Evolutionary conservation across 805 yeast genomes (phyloP).

Genomic region (Starmerella asiatica): DNA sequence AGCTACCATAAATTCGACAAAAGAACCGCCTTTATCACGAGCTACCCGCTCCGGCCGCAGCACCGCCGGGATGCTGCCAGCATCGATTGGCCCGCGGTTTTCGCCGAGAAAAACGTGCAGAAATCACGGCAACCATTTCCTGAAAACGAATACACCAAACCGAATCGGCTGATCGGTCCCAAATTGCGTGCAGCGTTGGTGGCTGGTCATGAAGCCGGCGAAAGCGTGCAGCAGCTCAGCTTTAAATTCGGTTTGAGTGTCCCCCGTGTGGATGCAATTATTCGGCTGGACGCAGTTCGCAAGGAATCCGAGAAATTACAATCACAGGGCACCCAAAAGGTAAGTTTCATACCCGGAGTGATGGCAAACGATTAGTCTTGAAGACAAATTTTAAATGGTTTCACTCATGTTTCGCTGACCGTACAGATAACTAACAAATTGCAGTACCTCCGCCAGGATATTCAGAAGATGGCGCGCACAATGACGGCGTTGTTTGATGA

Average conservation of each 20-base stretch:
- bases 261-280: slow-evolving; percentile 79
- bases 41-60: slow-evolving; percentile 24
- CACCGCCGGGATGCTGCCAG: slow-evolving; percentile 16
- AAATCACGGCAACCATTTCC: slow-evolving; percentile 58
- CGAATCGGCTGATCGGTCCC: slow-evolving; percentile 48
- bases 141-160: slow-evolving; percentile 50
- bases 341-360: slow-evolving; percentile 37
- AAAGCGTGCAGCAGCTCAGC: slow-evolving; percentile 61
- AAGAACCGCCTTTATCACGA: slow-evolving; percentile 28
- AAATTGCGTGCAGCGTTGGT: slow-evolving; percentile 49
- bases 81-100: slow-evolving; percentile 24
- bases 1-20: slow-evolving; percentile 54
- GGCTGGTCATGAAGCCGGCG: slow-evolving; percentile 40
- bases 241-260: slow-evolving; percentile 65
- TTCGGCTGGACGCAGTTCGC: slow-evolving; percentile 55
- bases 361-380: slow-evolving; percentile 63
- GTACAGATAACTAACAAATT: slow-evolving; percentile 20
- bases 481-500: slow-evolving; percentile 75
- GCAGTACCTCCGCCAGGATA: slow-evolving; percentile 37
- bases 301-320: slow-evolving; percentile 34
- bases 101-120: slow-evolving; percentile 14
- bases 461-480: slow-evolving; percentile 43
- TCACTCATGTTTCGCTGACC: neutral
- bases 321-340: slow-evolving; percentile 27
- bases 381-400: slow-evolving; percentile 52